A percentile compares a stretch with the other conserved stretches of the same genome.
Conservation (phyloP, 192 early-diverging fungal genomes). For the Coemansia sp. region DNA sequence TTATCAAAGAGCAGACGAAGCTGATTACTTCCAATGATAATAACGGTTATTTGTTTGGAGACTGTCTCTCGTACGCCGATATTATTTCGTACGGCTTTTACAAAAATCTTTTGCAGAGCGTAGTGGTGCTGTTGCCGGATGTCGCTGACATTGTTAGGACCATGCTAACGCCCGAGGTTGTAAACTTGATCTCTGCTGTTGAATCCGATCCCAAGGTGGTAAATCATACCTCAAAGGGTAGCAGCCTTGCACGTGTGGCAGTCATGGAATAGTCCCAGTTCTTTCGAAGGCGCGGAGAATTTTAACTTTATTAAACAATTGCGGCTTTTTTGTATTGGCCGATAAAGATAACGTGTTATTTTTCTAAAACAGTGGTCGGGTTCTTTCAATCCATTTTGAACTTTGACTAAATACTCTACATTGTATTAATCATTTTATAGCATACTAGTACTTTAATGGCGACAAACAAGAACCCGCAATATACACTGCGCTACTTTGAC, state of each 20-base stretch:
- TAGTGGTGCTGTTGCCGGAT: not conserved
- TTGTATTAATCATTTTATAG: not conserved
- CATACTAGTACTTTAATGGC: not conserved
- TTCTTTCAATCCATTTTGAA: not conserved
- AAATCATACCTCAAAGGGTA: conserved; percentile 12
- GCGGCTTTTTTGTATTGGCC: too few species aligned
- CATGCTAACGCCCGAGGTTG: conserved; percentile 23
- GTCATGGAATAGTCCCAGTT: not conserved
- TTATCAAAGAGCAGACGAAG: conserved; percentile 35
- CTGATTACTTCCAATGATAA: conserved; percentile 53
- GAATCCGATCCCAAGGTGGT: conserved; percentile 9
- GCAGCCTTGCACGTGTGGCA: conserved; percentile 7
- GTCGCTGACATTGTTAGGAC: conserved; percentile 7
- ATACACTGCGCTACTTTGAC: conserved; percentile 38
- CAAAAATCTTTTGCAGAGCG: conserved; percentile 9
- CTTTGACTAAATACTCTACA: not conserved
- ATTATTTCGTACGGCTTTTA: conserved; percentile 28
- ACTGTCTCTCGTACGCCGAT: conserved; percentile 51
- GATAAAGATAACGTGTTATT: too few species aligned
- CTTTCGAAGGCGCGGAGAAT: conserved; percentile 3
- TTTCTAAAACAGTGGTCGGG: too few species aligned
- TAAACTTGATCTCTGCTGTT: conserved; percentile 29
- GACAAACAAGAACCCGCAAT: not conserved
- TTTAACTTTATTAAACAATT: not conserved
- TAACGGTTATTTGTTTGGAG: conserved; percentile 56